Percentiles rank a stretch among this genome's conserved stretches.
These are phyloP conservation scores for Beauveria varroae DNA, from an alignment of 2,329 filamentous ascomycete species.

Conservation along the genomic window DNA sequence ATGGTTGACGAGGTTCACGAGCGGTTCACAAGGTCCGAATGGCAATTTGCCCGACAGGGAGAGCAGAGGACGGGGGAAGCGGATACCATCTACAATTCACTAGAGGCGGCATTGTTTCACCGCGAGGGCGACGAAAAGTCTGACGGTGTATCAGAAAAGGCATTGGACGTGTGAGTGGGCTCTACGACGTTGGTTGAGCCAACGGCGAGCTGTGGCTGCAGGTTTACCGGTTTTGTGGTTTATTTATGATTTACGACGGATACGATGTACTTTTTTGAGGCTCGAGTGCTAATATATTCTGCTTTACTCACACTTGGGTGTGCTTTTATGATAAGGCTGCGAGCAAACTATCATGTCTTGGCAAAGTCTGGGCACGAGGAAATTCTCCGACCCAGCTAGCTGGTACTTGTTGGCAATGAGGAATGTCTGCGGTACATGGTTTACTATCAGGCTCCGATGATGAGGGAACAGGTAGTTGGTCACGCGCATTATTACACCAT, in stretches of 20 bases:
- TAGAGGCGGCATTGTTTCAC: conserved; percentile 16
- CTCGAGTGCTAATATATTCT: background rate
- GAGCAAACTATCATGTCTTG: background rate
- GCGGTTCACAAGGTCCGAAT: conserved; percentile 31
- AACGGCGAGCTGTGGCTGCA: background rate
- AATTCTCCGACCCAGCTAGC: background rate
- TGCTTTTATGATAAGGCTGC: background rate
- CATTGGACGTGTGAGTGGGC: conserved; percentile 12
- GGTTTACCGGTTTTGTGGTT: background rate
- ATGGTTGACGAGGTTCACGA: conserved; percentile 34
- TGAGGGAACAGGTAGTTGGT: background rate
- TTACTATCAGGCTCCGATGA: background rate
- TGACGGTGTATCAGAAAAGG: conserved; percentile 15
- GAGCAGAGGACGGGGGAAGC: conserved; percentile 17
- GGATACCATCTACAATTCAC: conserved; percentile 15
- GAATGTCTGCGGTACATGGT: background rate
- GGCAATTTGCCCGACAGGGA: conserved; percentile 26
- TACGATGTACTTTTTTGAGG: background rate
- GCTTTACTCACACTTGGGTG: background rate
- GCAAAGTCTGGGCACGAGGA: background rate
- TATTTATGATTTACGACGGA: background rate
- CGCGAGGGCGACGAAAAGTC: conserved; percentile 14
- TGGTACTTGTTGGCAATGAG: background rate
- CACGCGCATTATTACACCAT: background rate
- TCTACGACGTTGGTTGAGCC: background rate